These are phyloP conservation scores for Lanzia echinophila DNA, from an alignment of 2,329 filamentous ascomycete genomes.

Conservation along the genomic window DNA sequence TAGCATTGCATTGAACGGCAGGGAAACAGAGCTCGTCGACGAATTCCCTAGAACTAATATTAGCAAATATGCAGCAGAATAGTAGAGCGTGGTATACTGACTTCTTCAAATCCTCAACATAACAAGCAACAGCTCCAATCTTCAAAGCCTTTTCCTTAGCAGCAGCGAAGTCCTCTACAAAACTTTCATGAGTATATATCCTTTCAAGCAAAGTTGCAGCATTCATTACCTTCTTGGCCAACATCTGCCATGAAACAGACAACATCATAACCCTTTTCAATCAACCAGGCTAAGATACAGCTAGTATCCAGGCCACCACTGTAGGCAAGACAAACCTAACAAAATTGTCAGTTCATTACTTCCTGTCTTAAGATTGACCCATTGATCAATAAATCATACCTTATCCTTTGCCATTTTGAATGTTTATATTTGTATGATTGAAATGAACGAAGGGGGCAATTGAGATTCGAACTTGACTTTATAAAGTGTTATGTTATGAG, in stretches of 20 bases:
- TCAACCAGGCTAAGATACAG: constrained; percentile 39
- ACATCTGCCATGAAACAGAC: constrained; percentile 58
- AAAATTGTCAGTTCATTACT: constrained; percentile 12
- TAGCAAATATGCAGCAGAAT: neutral
- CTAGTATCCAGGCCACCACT: constrained; percentile 40
- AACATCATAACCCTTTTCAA: constrained; percentile 44
- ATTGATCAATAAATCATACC: constrained; percentile 12
- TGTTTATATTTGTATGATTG: neutral
- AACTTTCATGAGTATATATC: constrained; percentile 7
- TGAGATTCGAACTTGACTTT: neutral
- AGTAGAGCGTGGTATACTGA: neutral
- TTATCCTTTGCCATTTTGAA: constrained; percentile 25
- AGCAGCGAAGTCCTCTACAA: constrained; percentile 60
- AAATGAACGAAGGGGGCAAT: neutral
- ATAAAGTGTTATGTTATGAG: neutral
- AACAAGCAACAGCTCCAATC: constrained; percentile 31
- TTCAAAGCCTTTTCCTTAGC: constrained; percentile 64
- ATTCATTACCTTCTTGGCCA: constrained; percentile 50
- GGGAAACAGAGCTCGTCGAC: constrained; percentile 70
- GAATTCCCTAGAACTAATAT: constrained; percentile 49
- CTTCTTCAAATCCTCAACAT: constrained; percentile 54
- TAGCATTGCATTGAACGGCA: constrained; percentile 67
- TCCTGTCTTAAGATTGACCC: neutral
- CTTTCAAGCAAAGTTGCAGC: constrained; percentile 13
- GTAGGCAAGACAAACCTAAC: constrained; percentile 37